A percentile compares a stretch with the other conserved stretches of the same genome.
Conservation (phyloP, 371 early-diverging fungal genomes). For the Scutellospora calospora region DNA sequence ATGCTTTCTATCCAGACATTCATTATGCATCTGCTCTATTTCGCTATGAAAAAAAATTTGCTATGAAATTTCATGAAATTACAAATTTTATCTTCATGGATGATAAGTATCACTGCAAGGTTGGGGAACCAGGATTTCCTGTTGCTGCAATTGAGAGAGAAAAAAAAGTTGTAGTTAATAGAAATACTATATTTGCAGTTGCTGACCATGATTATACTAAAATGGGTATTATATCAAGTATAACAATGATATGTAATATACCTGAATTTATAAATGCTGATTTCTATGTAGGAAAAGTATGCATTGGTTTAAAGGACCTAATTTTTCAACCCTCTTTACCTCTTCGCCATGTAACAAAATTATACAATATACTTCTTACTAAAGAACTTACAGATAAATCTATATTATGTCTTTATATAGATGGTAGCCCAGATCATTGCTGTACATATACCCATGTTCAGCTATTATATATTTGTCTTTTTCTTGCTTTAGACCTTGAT, state of each 20-base stretch:
- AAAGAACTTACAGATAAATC: background rate
- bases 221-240: background rate
- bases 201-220: background rate
- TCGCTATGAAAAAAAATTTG: background rate
- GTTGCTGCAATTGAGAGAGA: background rate
- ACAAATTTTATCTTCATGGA: background rate
- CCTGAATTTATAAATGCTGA: background rate
- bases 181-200: background rate
- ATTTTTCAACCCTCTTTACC: constrained; percentile 1
- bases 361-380: background rate
- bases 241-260: background rate
- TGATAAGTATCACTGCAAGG: background rate
- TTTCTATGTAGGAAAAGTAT: background rate
- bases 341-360: background rate
- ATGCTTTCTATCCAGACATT: background rate
- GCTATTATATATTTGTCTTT: background rate
- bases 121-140: background rate
- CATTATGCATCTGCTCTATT: background rate
- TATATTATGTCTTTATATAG: background rate
- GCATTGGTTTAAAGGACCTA: background rate
- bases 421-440: background rate
- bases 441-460: constrained; percentile 7
- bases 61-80: background rate
- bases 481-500: background rate
- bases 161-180: constrained; percentile 8